Conservation (phyloP, 306 rosid species). For the Arachis stenosperma region DNA sequence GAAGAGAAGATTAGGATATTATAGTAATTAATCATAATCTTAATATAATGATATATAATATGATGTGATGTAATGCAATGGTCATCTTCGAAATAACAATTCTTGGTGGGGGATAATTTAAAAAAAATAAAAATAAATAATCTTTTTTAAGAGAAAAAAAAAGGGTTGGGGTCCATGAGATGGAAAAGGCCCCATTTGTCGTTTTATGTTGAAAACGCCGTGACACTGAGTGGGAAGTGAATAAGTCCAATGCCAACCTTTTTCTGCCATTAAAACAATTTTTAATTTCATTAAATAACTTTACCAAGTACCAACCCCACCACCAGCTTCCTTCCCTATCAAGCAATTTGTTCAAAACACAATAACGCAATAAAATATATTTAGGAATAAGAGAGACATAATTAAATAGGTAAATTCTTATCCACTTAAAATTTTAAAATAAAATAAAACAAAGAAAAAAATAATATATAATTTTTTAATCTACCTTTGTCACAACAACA, state of each 20-base stretch:
- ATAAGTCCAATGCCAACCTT: conserved; percentile 60
- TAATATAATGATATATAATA: background rate
- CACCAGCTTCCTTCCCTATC: background rate
- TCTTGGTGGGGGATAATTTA: conserved; percentile 5
- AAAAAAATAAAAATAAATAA: too few species aligned
- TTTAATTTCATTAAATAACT: background rate
- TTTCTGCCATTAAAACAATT: conserved; percentile 48
- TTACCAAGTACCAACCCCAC: background rate
- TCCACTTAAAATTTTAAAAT: too few species aligned
- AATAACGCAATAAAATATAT: too few species aligned
- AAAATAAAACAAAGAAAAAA: too few species aligned
- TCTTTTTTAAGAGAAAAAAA: background rate
- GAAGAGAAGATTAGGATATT: background rate
- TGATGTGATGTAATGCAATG: background rate
- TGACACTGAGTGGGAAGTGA: conserved; percentile 30
- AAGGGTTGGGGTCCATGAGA: conserved; percentile 23
- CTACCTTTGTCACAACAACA: too few species aligned
- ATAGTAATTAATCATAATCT: background rate
- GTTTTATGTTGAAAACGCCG: conserved; percentile 39
- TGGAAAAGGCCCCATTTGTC: conserved; percentile 60
- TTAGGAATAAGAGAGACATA: too few species aligned
- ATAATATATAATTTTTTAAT: too few species aligned
- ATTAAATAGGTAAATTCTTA: too few species aligned
- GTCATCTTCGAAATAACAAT: background rate
- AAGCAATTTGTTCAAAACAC: background rate